Base-by-base conservation (phyloP, 768 basidiomycete species). In the Daedaleopsis nitida region DNA sequence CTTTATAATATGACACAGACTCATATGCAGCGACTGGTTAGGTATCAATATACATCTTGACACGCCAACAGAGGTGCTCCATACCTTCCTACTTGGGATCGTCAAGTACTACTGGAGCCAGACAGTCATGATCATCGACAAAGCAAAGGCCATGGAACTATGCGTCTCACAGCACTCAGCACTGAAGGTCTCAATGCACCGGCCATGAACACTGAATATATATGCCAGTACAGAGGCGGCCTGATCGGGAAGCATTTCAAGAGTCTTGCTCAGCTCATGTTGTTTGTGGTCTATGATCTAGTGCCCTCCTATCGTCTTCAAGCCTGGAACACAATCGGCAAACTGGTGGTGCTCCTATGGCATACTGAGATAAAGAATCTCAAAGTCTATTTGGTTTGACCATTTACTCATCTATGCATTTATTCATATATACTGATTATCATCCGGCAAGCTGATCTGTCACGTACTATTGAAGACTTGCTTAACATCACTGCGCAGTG, bases 211-310 rank as follows among this genome's bases (percentile, higher is more conserved):
- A 48, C 57, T 11, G 49, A 58, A 4, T 58, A 58, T 38, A 58
- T 58, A 11, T 38, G 34, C 35, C 27, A n/a, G 16, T 58, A 58
- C 49, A 39, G 16, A 6, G 49, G 49, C 42, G 21, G 16, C 10
- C 21, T 58, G n/a, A 58, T 58, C 11, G 49, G 57, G 6, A 50
- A 52, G 24, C 47, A 58, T 23, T 58, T 58, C 47, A 58, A 58
- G 48, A 58, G 17, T 11, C 14, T 58, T 13, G 32, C 48, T 21
- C 57, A 58, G 57, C 35, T 58, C 14, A 52, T 50, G 47, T 8
- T 48, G 14, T 58, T 50, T 52, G 35, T 23, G 32, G 39, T 58
- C 21, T 51, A 51, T 42, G 57, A 39, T 23, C 49, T 50, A 5
- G 49, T 52, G n/a, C 19, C 5, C n/a, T 9, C 21, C 37, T 47